phyloP scores from a whole-genome alignment of 169 alveolate genomes.

The Cryptosporidium xiaoi region DNA sequence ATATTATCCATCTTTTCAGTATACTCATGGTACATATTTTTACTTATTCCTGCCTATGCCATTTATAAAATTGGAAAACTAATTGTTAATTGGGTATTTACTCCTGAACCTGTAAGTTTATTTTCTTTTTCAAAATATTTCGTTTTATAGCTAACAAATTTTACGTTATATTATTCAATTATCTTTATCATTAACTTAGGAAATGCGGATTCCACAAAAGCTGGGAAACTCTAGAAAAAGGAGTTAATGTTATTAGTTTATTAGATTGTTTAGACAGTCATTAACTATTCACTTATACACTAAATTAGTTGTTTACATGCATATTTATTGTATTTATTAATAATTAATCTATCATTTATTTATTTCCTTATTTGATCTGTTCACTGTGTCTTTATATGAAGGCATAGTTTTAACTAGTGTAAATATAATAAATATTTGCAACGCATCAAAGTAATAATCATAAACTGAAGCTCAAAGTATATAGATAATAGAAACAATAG shows the following conservation, averaged over 20 bases:
- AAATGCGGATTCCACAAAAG: conserved; percentile 28
- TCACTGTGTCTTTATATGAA: no score
- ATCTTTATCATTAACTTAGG: neutral
- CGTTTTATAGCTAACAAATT: neutral
- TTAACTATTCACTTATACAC: neutral
- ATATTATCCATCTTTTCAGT: conserved; percentile 26
- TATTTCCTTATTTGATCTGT: no score
- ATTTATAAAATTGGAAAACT: conserved; percentile 24
- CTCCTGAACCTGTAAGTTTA: conserved; percentile 75
- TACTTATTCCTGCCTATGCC: conserved; percentile 48
- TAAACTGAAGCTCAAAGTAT: no score
- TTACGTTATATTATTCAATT: neutral
- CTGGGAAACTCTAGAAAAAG: neutral
- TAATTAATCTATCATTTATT: no score
- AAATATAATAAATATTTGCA: no score
- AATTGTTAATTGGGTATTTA: conserved; percentile 72
- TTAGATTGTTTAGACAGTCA: neutral
- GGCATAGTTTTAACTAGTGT: no score
- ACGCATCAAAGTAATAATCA: no score
- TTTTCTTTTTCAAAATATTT: no score
- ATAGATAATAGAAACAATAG: neutral
- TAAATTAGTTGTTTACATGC: no score
- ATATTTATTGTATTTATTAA: no score
- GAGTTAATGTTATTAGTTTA: neutral
- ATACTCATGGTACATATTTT: conserved; percentile 67